Conservation (phyloP, 2,329 filamentous ascomycete species). For the Colletotrichum liaoningense region DNA sequence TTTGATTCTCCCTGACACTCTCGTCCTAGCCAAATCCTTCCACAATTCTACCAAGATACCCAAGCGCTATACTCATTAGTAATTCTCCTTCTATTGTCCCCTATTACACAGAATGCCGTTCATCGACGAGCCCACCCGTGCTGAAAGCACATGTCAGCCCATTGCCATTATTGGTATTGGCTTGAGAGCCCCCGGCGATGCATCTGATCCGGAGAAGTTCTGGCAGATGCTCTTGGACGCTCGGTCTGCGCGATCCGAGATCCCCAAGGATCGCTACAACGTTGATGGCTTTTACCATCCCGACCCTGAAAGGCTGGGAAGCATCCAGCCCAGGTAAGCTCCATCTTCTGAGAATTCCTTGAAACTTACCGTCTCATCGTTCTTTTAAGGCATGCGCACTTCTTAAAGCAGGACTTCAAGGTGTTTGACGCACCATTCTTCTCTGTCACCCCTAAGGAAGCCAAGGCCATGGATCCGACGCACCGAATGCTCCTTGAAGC, state of each 20-base stretch:
- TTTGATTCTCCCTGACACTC: neutral
- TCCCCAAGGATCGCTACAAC: constrained; percentile 39
- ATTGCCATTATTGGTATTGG: constrained; percentile 54
- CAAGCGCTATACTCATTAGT: constrained; percentile 1
- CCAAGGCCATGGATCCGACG: constrained; percentile 49
- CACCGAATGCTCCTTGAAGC: constrained; percentile 51
- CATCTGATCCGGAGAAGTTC: constrained; percentile 46
- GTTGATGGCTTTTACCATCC: constrained; percentile 40
- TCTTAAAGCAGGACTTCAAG: constrained; percentile 44
- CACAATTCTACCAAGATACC: constrained; percentile 11
- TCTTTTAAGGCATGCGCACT: constrained; percentile 41
- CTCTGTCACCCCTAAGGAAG: constrained; percentile 41
- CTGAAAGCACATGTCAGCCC: constrained; percentile 37
- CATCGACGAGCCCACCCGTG: constrained; percentile 17
- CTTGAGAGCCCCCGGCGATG: constrained; percentile 52
- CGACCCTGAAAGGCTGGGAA: constrained; percentile 36
- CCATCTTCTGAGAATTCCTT: no score
- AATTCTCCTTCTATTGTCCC: constrained; percentile 6
- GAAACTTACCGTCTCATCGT: no score
- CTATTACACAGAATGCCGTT: constrained; percentile 9
- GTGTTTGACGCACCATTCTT: constrained; percentile 45
- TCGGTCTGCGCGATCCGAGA: constrained; percentile 30
- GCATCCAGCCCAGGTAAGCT: constrained; percentile 35
- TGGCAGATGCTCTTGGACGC: constrained; percentile 46
- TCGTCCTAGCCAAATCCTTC: neutral